Evolutionary conservation across 1,139 yeast genomes (phyloP).

Genomic region (Scheffersomyces cryptocercus): DNA sequence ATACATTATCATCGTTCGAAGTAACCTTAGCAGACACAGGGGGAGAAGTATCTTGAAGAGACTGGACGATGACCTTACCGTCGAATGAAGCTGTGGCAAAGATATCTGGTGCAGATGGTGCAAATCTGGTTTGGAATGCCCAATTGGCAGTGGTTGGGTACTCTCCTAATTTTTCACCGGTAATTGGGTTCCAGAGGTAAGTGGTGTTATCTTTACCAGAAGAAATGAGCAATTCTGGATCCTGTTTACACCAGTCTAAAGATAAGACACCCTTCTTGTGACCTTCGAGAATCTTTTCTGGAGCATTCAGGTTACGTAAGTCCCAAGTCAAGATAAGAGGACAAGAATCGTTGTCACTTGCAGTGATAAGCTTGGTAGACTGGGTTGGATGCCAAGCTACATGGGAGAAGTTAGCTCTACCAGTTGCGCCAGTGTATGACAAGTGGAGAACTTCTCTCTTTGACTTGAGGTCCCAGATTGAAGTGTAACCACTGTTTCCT

Average conservation of each 20-base stretch:
- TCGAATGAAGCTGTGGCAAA: conserved; percentile 95
- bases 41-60: conserved; percentile 76
- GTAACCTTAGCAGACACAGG: conserved; percentile 48
- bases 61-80: conserved; percentile 79
- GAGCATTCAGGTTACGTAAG: conserved; percentile 87
- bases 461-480: conserved; percentile 91
- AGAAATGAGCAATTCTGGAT: conserved; percentile 74
- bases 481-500: conserved; percentile 78
- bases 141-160: conserved; percentile 93
- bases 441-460: conserved; percentile 87
- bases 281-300: conserved; percentile 73
- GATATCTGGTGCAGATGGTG: conserved; percentile 84
- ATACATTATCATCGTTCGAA: conserved; percentile 61
- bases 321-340: conserved; percentile 93
- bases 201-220: conserved; percentile 92
- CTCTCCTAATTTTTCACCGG: conserved; percentile 72
- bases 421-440: conserved; percentile 56
- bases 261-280: conserved; percentile 88
- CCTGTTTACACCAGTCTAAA: conserved; percentile 90
- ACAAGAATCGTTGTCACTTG: conserved; percentile 76
- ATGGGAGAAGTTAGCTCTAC: conserved; percentile 63
- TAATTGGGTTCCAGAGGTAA: conserved; percentile 83
- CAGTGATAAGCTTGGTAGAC: conserved; percentile 85
- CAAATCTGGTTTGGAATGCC: conserved; percentile 87
- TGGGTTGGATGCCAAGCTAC: conserved; percentile 86